Base-by-base conservation (phyloP, 805 yeast species). In the Osmozyma mogii region DNA sequence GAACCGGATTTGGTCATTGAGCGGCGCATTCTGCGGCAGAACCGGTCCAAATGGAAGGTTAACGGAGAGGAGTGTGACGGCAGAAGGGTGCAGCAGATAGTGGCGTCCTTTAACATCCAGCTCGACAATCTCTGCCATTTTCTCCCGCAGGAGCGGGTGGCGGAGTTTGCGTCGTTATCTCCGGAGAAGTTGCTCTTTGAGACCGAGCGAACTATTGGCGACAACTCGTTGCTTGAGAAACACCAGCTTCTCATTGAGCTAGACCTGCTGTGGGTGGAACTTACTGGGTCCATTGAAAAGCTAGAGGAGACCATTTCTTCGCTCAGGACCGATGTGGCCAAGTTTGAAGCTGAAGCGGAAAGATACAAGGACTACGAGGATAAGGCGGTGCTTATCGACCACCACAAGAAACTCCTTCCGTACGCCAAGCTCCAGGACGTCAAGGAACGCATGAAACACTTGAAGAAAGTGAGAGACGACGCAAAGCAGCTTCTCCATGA, bases 61-160 rank as follows among this genome's bases (percentile, higher is more conserved):
- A 65, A 82, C 44, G 60, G 55, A 9, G 36, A 32, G 12, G 35
- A 45, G 2, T 45, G 61, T 0, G 54, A 57, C 3, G 84, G 78
- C 34, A 38, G 43, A 9, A 49, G 47, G 4, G 67, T 85, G 4
- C 68, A 61, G 34, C 53, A 54, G 3, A 23, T 68, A 0, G 59
- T 81, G 16, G 50, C 55, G 13, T 47, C 47, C 2, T 67, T 75
- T 38, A 82, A 82, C 47, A 81, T 92, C 35, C 97, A 92, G 48
- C 64, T 92, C 33, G 94, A 85, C 49, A 92, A 89, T 50, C 63
- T 89, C 28, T 88, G 97, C 48, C 96, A 89, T 50, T 92, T 92
- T 47, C 60, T 92, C 32, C 95, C 98, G 0, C 99, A 92, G 50
- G 97, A 89, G 45, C 68, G 94, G 36, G 97, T 92, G 5, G 89